Base-by-base conservation (phyloP, 148 eudicot genomes). In the Cornus kousa region DNA sequence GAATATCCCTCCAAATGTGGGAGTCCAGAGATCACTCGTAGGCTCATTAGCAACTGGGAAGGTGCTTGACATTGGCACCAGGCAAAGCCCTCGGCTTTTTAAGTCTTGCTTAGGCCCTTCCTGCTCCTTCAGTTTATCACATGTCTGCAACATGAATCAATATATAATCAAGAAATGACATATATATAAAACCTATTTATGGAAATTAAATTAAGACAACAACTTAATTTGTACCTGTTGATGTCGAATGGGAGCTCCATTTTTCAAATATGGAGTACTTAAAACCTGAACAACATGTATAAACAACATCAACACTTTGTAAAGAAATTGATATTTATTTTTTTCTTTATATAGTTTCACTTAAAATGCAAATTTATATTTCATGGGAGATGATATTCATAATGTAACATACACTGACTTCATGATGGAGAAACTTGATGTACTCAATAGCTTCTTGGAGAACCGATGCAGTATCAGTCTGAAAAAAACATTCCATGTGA, bases 381-480 rank as follows among this genome's bases (percentile, higher is more conserved):
- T 6, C 48, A 43, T 2, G 48, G 48, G 46, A 11, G 78, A 68
- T 69, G 70, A 66, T 24, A 1, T 43, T 43, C 48, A 6, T 43
- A 33, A 23, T 50, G 13, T 5, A 71, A 88, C 93, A 71, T 91
- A 96, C 99, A 77, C 66, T 83, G 84, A 96, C 97, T 90, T 96
- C 97, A 84, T 89, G 93, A 81, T 96, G 99, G 82, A 96, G 99
- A 83, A 89, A 89, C 85, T 92, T 93, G 83, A 96, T 91, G 85
- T 96, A 96, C 67, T 96, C 98, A 22, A 93, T 91, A 32, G 98
- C 95, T 87, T 96, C 99, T 24, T 91, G 96, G 74, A 96, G 93
- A 78, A 96, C 99, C 50, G 99, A 96, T 46, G 98, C 98, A 1
- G 99, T 96, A 84, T 96, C 98, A 12, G 99, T 96, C 99, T 96